Conservation (phyloP, 2,329 filamentous ascomycete genomes). For the Aspergillus unguis region DNA sequence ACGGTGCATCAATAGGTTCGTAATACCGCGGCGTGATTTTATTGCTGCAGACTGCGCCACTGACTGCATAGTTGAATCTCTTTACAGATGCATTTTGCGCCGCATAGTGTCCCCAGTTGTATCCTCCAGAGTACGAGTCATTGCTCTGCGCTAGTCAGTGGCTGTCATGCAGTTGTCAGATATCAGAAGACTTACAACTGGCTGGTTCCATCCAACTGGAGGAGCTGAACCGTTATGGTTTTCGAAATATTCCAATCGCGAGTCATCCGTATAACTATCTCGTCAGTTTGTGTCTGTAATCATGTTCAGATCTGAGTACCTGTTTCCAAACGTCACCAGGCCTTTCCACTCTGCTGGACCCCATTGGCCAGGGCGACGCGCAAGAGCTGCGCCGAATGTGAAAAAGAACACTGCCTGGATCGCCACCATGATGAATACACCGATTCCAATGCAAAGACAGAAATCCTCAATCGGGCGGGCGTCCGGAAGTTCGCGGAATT, state of each 20-base stretch:
- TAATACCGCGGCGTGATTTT: slow-evolving; percentile 59
- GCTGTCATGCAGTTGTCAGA: not conserved
- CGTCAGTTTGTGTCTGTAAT: too few relatives aligned
- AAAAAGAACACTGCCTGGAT: slow-evolving; percentile 1
- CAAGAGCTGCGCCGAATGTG: not conserved
- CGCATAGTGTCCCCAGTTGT: slow-evolving; percentile 67
- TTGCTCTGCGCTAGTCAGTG: slow-evolving; percentile 37
- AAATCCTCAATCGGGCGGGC: not conserved
- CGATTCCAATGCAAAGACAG: not conserved
- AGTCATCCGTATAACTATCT: too few relatives aligned
- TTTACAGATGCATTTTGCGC: slow-evolving; percentile 53
- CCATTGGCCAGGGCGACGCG: slow-evolving; percentile 6
- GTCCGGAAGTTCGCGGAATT: not conserved
- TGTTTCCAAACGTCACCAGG: slow-evolving; percentile 62
- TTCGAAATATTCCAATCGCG: slow-evolving; percentile 52
- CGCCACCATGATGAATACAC: not conserved
- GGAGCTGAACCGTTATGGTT: slow-evolving; percentile 38
- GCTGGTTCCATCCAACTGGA: slow-evolving; percentile 57
- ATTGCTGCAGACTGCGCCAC: slow-evolving; percentile 70
- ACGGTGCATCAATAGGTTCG: slow-evolving; percentile 47
- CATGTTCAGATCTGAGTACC: slow-evolving; percentile 45
- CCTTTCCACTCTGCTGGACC: slow-evolving; percentile 51
- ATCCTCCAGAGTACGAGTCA: slow-evolving; percentile 61
- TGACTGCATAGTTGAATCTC: slow-evolving; percentile 67
- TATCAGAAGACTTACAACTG: slow-evolving; percentile 35